Base-by-base conservation (phyloP, 2,329 filamentous ascomycete species). In the Colletotrichum sp. region DNA sequence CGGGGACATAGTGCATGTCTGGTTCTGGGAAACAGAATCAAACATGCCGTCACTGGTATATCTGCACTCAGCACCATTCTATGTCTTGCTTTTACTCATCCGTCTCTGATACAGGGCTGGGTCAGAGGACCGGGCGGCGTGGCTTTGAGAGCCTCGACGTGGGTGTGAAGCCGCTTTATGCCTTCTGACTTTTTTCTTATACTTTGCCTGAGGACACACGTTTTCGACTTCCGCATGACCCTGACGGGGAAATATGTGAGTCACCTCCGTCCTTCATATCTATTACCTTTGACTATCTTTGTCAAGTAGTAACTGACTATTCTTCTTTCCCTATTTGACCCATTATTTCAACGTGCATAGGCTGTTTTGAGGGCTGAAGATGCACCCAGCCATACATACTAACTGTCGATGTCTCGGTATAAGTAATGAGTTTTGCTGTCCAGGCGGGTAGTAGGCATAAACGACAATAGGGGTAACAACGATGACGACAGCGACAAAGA, bases 341-440 rank as follows among this genome's bases (percentile, higher is more conserved):
- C 18, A 49, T 49, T 3, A 49, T 49, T 49, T 49, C 9, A 49
- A 49, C 5, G 18, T 49, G 9, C 18, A 2, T 6, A 49, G 39
- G 39, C 9, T n/a, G 39, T 26, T 49, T 5, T n/a, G 18, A 6
- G 39, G 39, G 18, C 18, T n/a, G 18, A 49, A 49, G 9, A 49
- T 2, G 4, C 3, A 49, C 18, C 2, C 18, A 49, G 39, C 3
- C 18, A n/a, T 49, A 3, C 5, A 0, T n/a, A n/a, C 3, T n/a
- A 0, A 49, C 9, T 49, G 2, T 10, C 18, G 39, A 0, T n/a
- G 18, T 49, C 0, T n/a, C 3, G 39, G 39, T 49, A 49, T n/a
- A 12, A n/a, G 1, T 6, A 6, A n/a, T 6, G 18, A 49, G 39
- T n/a, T n/a, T 49, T 18, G 39, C 18, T 49, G 9, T 49, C 7